Conservation (phyloP, 2,329 filamentous ascomycete species). For the Blastomyces percursus region DNA sequence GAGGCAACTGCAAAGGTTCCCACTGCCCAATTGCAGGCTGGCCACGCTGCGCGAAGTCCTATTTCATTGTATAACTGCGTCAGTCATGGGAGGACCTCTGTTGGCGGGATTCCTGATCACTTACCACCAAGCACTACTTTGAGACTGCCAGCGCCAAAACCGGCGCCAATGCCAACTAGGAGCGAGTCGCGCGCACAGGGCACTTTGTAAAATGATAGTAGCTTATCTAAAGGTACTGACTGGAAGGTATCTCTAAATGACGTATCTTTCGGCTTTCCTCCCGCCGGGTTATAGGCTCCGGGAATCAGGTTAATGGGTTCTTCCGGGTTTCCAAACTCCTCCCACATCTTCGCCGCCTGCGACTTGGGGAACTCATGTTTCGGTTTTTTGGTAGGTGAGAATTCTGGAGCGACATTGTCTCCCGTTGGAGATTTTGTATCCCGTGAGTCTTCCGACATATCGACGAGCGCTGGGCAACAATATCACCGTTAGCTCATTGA, state of each 20-base stretch:
- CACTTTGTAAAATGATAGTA: slow-evolving; percentile 55
- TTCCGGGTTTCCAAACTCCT: slow-evolving; percentile 37
- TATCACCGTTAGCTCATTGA: background rate
- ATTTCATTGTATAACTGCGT: slow-evolving; percentile 12
- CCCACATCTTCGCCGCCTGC: slow-evolving; percentile 39
- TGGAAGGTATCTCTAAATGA: slow-evolving; percentile 33
- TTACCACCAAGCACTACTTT: slow-evolving; percentile 66
- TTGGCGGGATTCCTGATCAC: slow-evolving; percentile 6
- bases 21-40: slow-evolving; percentile 76
- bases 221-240: slow-evolving; percentile 44
- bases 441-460: slow-evolving; percentile 14
- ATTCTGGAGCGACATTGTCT: slow-evolving; percentile 4
- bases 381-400: slow-evolving; percentile 22
- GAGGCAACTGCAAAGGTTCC: slow-evolving; percentile 60
- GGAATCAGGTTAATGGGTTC: slow-evolving; percentile 46
- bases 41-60: slow-evolving; percentile 47
- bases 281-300: slow-evolving; percentile 48
- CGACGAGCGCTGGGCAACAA: background rate
- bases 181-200: slow-evolving; percentile 79
- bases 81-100: background rate
- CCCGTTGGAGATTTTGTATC: slow-evolving; percentile 8
- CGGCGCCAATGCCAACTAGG: slow-evolving; percentile 69
- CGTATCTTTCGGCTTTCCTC: slow-evolving; percentile 40
- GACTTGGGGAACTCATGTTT: slow-evolving; percentile 35
- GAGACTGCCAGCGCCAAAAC: slow-evolving; percentile 62